phyloP scores from a whole-genome alignment of 163 green algal species.

The Volvox carteri region DNA sequence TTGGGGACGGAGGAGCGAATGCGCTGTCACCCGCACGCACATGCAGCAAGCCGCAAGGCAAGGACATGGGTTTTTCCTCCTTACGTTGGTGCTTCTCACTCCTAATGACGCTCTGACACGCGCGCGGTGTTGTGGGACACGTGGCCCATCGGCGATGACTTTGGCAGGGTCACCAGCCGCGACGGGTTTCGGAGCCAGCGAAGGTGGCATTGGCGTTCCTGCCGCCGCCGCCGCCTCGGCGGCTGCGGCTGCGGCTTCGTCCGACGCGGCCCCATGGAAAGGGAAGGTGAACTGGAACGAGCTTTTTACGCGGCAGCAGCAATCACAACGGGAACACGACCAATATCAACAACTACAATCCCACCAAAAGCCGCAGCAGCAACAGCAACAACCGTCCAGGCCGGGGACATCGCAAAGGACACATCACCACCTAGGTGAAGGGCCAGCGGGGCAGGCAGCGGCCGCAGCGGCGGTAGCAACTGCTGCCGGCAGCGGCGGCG shows the following conservation, averaged over 20 bases:
- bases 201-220: no score
- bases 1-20: no score
- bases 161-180: neutral
- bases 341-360: neutral
- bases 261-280: conserved; percentile 3
- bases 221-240: neutral
- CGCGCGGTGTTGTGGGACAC: no score
- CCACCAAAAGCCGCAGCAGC: conserved; percentile 3
- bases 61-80: no score
- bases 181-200: neutral
- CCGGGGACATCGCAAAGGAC: neutral
- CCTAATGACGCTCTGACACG: no score
- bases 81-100: no score
- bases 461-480: neutral
- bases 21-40: no score
- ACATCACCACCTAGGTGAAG: neutral
- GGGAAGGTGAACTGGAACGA: conserved; percentile 39
- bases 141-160: no score
- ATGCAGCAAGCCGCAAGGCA: no score
- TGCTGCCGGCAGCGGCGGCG: neutral
- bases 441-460: neutral
- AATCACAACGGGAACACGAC: neutral
- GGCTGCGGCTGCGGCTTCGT: no score
- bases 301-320: neutral
- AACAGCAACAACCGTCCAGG: neutral